Conservation (phyloP, 1,284 basidiomycete species). For the Sanghuangporus sanghuang region DNA sequence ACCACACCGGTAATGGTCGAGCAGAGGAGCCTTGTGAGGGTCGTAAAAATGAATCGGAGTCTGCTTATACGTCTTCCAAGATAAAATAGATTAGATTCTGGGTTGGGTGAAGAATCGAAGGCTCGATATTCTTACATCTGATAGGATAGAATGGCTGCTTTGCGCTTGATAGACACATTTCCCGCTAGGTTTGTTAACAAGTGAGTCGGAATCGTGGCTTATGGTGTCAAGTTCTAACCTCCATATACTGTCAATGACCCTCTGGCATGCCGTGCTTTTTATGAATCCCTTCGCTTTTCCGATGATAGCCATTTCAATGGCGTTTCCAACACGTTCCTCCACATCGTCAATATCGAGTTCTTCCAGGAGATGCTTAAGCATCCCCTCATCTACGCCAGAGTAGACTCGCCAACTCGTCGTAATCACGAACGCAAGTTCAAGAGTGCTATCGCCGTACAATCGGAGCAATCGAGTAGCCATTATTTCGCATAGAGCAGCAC, state of each 20-base stretch:
- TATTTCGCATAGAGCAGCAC: slow-evolving; percentile 84
- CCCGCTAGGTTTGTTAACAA: slow-evolving; percentile 42
- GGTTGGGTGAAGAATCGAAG: background rate
- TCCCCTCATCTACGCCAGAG: slow-evolving; percentile 66
- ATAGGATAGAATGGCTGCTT: slow-evolving; percentile 80
- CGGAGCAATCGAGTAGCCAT: slow-evolving; percentile 80
- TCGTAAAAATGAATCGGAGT: slow-evolving; percentile 93
- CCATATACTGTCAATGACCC: slow-evolving; percentile 81
- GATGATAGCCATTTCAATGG: slow-evolving; percentile 88
- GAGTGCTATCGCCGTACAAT: slow-evolving; percentile 68
- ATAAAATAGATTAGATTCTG: background rate
- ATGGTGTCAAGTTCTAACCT: slow-evolving; percentile 37
- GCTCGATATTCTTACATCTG: slow-evolving; percentile 58
- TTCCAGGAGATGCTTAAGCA: slow-evolving; percentile 59
- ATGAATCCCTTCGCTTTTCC: slow-evolving; percentile 83
- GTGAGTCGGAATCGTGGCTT: slow-evolving; percentile 1
- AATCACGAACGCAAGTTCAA: slow-evolving; percentile 74
- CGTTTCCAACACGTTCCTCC: slow-evolving; percentile 80
- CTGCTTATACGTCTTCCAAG: slow-evolving; percentile 80
- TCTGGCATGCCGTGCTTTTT: slow-evolving; percentile 81
- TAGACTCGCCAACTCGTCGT: slow-evolving; percentile 89
- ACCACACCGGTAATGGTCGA: slow-evolving; percentile 85
- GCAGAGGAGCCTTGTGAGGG: slow-evolving; percentile 84
- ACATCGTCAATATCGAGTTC: slow-evolving; percentile 68
- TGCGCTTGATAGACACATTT: slow-evolving; percentile 87